Base-by-base conservation (phyloP, 495 filamentous ascomycete species). In the Chaetomidium leptoderma region DNA sequence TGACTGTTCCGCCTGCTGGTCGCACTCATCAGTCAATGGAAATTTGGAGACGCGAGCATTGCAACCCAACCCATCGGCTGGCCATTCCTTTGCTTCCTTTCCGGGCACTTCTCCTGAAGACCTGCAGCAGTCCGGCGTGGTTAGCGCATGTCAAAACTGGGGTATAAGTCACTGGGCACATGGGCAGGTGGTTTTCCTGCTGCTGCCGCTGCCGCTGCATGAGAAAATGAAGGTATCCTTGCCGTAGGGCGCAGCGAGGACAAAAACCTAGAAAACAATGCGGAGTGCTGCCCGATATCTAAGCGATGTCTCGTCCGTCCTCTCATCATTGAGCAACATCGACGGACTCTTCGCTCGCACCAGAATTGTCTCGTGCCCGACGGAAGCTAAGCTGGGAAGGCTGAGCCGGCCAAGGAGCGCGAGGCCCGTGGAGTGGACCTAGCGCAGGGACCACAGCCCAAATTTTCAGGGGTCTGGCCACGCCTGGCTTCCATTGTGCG, bases 111-210 rank as follows among this genome's bases (percentile, higher is more conserved):
- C 59, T 58, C 53, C 60, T 53, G 54, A 50, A 21, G 16, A 36
- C 42, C 21, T 59, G 58, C 52, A 60, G 58, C 27, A 55, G 46
- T 55, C 44, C 37, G 44, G 19, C 33, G 29, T 42, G 11, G 50
- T 46, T 59, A 54, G 37, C 29, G 37, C 58, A 40, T 27, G 33
- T n/a, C 35, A 35, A 46, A 13, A 33, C 13, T 24, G 24, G 11
- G 14, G 27, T 11, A n/a, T n/a, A n/a, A n/a, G n/a, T n/a, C n/a
- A n/a, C n/a, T n/a, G n/a, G n/a, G n/a, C n/a, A n/a, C n/a, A n/a
- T n/a, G n/a, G n/a, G n/a, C n/a, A n/a, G n/a, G n/a, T n/a, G n/a
- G n/a, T n/a, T n/a, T n/a, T n/a, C n/a, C n/a, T n/a, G n/a, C n/a
- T n/a, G n/a, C n/a, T n/a, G n/a, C n/a, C n/a, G n/a, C n/a, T n/a